These are phyloP conservation scores for Aegilops speltoides DNA, from an alignment of 176 grass and related monocot genomes.

Conservation along the genomic window DNA sequence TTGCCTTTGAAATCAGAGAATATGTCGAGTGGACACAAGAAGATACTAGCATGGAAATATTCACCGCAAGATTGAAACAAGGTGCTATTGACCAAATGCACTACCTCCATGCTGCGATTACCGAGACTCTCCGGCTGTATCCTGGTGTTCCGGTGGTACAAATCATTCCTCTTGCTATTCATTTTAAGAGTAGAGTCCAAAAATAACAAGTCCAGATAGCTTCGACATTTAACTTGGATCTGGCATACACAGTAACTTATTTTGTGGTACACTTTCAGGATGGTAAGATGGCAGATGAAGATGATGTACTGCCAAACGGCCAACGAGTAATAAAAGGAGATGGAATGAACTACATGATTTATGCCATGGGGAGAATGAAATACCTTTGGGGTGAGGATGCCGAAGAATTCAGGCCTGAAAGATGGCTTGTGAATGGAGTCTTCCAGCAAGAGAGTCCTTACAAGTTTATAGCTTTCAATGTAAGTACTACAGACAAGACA, in stretches of 20 bases:
- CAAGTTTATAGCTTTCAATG: constrained; percentile 74
- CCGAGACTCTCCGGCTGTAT: constrained; percentile 70
- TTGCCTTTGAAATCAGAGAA: constrained; percentile 47
- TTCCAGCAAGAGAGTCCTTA: constrained; percentile 58
- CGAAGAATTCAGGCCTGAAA: constrained; percentile 46
- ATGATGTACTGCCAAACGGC: neutral
- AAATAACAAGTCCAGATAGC: neutral
- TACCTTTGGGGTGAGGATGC: constrained; percentile 71
- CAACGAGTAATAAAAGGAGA: neutral
- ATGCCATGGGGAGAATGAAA: constrained; percentile 74
- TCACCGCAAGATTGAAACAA: constrained; percentile 38
- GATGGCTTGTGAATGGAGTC: constrained; percentile 49
- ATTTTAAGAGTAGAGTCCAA: neutral
- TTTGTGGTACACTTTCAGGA: neutral
- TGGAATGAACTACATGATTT: constrained; percentile 26
- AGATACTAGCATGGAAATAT: constrained; percentile 6
- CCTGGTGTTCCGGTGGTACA: constrained; percentile 59
- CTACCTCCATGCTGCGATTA: constrained; percentile 47
- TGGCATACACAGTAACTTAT: neutral
- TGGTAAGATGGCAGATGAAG: constrained; percentile 7
- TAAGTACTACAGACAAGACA: neutral
- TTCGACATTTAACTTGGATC: neutral
- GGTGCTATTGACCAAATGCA: constrained; percentile 56
- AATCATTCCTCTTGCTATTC: neutral
- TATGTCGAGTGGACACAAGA: neutral